A percentile compares a stretch with the other conserved stretches of the same genome.
Evolutionary conservation across 2,329 filamentous ascomycete genomes (phyloP).

Genomic region (Beauveria sp.): DNA sequence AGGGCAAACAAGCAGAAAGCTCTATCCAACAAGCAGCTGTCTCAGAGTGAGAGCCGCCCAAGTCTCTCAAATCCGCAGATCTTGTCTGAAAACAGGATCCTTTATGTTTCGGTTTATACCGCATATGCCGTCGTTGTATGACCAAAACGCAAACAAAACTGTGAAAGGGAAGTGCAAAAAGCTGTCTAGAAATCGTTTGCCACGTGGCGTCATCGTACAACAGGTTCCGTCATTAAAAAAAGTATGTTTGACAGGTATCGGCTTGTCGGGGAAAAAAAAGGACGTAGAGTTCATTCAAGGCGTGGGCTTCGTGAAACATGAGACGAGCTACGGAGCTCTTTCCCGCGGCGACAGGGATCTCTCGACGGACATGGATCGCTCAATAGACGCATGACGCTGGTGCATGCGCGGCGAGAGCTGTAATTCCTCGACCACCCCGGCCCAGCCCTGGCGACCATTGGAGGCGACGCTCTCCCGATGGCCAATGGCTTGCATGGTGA

Average conservation of each 20-base stretch:
- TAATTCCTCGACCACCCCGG: constrained; percentile 54
- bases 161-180: not conserved
- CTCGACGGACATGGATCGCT: constrained; percentile 48
- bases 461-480: constrained; percentile 40
- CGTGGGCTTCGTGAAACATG: not conserved
- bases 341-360: constrained; percentile 23
- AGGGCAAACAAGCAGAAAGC: not conserved
- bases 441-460: constrained; percentile 49
- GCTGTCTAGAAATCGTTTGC: not conserved
- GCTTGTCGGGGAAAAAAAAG: not conserved
- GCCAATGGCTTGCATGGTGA: constrained; percentile 47
- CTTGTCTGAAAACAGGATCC: not conserved
- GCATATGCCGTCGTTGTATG: not conserved
- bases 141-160: not conserved
- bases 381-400: constrained; percentile 55
- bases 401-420: constrained; percentile 54
- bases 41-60: not conserved
- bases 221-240: not conserved
- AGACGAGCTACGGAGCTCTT: not conserved
- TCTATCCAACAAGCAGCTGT: not conserved
- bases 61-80: not conserved
- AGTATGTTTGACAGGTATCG: not conserved
- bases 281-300: not conserved
- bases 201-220: not conserved
- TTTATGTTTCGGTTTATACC: not conserved